phyloP scores from a whole-genome alignment of 106 monocot species.

The Amphibolis antarctica region DNA sequence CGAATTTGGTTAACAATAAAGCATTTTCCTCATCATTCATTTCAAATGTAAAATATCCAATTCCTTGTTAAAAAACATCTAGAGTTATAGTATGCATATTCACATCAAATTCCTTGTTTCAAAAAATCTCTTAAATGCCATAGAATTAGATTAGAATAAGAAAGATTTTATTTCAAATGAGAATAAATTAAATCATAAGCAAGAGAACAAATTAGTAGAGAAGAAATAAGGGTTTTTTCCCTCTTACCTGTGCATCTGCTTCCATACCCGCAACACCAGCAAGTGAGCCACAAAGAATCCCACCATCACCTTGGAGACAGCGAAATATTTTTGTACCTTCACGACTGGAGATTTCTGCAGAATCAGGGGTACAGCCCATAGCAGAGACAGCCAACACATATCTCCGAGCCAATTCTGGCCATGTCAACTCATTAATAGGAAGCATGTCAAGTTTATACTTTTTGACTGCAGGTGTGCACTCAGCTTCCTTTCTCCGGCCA shows the following conservation, averaged over 20 bases:
- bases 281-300: conserved; percentile 80
- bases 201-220: background rate
- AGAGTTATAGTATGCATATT: too few species aligned
- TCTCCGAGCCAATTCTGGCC: conserved; percentile 92
- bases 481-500: conserved; percentile 71
- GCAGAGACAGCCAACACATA: conserved; percentile 64
- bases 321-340: conserved; percentile 79
- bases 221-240: background rate
- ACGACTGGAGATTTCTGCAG: conserved; percentile 46
- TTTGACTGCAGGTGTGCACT: conserved; percentile 32
- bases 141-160: too few species aligned
- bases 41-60: too few species aligned
- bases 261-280: conserved; percentile 88
- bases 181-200: background rate
- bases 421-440: conserved; percentile 72
- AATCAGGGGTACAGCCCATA: conserved; percentile 46
- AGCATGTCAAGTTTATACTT: conserved; percentile 49
- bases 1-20: too few species aligned
- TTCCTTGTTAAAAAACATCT: too few species aligned
- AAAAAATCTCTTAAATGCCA: too few species aligned
- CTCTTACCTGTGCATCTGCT: conserved; percentile 91
- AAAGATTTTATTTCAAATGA: background rate
- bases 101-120: too few species aligned
- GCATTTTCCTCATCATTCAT: too few species aligned
- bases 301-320: conserved; percentile 90